A percentile compares a stretch with the other conserved stretches of the same genome.
Evolutionary conservation across 306 rosid genomes (phyloP).

Genomic region (Citrullus amarus): DNA sequence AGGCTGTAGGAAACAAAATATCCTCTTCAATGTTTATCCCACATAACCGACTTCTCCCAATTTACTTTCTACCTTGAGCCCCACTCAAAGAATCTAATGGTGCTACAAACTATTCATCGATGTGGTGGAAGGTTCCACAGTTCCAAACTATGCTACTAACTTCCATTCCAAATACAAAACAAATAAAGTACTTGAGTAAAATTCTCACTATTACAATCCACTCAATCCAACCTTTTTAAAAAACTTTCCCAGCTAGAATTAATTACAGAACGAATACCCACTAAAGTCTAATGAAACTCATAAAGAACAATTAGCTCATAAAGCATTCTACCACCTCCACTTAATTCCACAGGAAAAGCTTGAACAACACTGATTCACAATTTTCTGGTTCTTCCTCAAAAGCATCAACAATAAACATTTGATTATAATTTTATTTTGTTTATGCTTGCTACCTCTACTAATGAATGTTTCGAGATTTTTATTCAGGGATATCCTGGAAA

Average conservation of each 20-base stretch:
- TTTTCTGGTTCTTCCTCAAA: not conserved
- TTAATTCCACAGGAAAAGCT: not conserved
- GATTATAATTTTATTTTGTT: not conserved
- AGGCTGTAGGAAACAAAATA: too few species aligned
- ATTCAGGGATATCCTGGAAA: conserved; percentile 95
- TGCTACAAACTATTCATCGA: not conserved
- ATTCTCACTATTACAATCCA: not conserved
- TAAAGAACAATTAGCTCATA: not conserved
- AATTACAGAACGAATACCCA: not conserved
- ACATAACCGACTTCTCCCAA: too few species aligned
- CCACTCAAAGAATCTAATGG: not conserved
- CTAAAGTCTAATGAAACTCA: not conserved
- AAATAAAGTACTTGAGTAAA: not conserved
- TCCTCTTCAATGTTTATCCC: too few species aligned
- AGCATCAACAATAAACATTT: not conserved
- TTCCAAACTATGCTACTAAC: not conserved
- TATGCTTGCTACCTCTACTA: not conserved
- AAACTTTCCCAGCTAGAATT: not conserved
- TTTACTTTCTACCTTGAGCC: too few species aligned
- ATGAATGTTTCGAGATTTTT: conserved; percentile 6
- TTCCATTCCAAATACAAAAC: not conserved
- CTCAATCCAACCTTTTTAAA: not conserved
- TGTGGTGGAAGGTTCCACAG: not conserved
- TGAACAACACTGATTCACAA: not conserved
- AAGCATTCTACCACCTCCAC: not conserved